Base-by-base conservation (phyloP, 352 stramenopile species). In the Phytophthora sp. region DNA sequence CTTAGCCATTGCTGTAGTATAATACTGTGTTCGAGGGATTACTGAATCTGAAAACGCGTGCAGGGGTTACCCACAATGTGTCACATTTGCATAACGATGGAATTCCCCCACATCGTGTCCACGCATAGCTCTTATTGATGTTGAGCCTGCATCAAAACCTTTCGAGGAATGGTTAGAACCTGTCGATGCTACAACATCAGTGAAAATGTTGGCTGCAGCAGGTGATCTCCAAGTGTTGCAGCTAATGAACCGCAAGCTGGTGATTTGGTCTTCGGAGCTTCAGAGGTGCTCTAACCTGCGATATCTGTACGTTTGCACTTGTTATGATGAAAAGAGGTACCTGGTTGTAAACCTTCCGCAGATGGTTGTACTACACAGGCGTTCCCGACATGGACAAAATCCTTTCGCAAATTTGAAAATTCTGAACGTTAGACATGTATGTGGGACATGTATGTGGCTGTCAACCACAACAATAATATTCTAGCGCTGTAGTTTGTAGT, bases 111-210 rank as follows among this genome's bases (percentile, higher is more conserved):
- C 56, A 5, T 23, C 41, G 6, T 84, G 76, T 31, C 63, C 69
- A 2, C 82, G 76, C 13, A 34, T 79, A 1, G 60, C 64, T 5
- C 63, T 70, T 20, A 66, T 85, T 28, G 65, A 84, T 42, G 20
- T 54, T 2, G 44, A 74, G 8, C 11, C 51, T 24, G 39, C 53
- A 3, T 57, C 54, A 0, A 62, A 51, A 17, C 63, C 35, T 8
- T 76, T 64, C 18, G 39, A 58, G 13, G 52, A 71, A n/a, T 64
- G 60, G 49, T 26, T 56, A 0, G 21, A 66, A 12, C 43, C 45
- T 1, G 12, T 49, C 5, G 62, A 77, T 21, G 60, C 58, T 9
- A 65, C 59, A 0, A 12, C 31, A 1, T 17, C 45, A 18, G 42
- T 78, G 1, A 26, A n/a, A 2, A 11, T 48, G 4, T 34, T 83